Evolutionary conservation across 768 basidiomycete genomes (phyloP).

Genomic region (Suillus americanus): DNA sequence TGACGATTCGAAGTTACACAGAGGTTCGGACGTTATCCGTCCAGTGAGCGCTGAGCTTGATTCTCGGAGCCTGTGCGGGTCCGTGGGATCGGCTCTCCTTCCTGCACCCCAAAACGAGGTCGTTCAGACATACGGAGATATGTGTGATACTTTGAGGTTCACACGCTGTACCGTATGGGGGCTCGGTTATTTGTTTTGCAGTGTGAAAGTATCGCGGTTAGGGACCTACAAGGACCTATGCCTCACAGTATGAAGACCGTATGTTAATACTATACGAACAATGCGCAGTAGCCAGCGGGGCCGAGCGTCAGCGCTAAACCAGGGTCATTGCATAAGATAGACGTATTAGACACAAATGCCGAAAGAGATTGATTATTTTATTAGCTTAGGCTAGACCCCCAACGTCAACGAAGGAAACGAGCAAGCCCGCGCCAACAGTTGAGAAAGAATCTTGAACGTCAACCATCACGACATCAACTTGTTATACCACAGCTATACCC

Average conservation of each 20-base stretch:
- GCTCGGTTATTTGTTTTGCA: neutral
- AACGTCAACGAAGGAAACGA: slow-evolving; percentile 1
- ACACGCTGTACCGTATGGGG: neutral
- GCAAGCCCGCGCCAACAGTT: neutral
- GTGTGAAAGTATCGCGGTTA: slow-evolving; percentile 1
- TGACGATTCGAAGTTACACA: neutral
- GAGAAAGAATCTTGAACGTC: neutral
- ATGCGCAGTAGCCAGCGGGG: neutral
- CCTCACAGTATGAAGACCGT: too few relatives aligned
- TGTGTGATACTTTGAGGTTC: neutral
- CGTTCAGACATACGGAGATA: neutral
- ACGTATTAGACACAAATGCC: neutral
- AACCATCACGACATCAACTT: neutral
- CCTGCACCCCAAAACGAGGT: too few relatives aligned
- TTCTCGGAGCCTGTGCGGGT: neutral
- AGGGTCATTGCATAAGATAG: neutral
- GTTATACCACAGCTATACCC: neutral
- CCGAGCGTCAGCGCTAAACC: neutral
- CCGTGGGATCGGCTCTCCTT: neutral
- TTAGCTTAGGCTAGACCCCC: neutral
- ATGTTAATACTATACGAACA: neutral
- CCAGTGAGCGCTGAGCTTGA: neutral
- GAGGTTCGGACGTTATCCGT: neutral
- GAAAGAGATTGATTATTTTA: neutral
- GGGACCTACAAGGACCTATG: neutral